Conservation (phyloP, 2,329 filamentous ascomycete species). For the Ustulina deusta region DNA sequence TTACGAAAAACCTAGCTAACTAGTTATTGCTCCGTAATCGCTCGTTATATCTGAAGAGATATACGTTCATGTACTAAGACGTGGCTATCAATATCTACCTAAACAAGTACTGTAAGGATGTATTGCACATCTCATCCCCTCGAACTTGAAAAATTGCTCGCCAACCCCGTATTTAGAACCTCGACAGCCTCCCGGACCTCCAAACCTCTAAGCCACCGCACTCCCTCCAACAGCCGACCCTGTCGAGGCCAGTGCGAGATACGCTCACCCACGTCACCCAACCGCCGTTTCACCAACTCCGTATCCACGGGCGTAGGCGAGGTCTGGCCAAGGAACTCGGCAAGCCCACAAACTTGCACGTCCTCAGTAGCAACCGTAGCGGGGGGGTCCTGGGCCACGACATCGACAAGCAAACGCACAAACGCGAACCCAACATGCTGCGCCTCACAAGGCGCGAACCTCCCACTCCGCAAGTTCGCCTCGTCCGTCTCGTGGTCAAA, state of each 20-base stretch:
- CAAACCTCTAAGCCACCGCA: neutral
- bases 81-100: no score
- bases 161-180: neutral
- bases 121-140: no score
- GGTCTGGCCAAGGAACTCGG: neutral
- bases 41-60: no score
- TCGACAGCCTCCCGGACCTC: neutral
- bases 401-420: neutral
- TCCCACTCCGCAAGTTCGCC: no score
- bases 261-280: neutral
- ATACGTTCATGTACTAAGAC: no score
- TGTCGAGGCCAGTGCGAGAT: neutral
- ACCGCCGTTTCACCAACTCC: neutral
- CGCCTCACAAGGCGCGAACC: no score
- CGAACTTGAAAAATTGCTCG: no score
- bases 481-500: no score
- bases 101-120: no score
- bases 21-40: no score
- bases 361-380: neutral
- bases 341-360: neutral
- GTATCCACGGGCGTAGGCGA: conserved; percentile 3
- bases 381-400: neutral
- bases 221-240: neutral
- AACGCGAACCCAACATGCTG: neutral
- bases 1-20: no score